Base-by-base conservation (phyloP, 805 yeast genomes). In the Barnettozyma populi region DNA sequence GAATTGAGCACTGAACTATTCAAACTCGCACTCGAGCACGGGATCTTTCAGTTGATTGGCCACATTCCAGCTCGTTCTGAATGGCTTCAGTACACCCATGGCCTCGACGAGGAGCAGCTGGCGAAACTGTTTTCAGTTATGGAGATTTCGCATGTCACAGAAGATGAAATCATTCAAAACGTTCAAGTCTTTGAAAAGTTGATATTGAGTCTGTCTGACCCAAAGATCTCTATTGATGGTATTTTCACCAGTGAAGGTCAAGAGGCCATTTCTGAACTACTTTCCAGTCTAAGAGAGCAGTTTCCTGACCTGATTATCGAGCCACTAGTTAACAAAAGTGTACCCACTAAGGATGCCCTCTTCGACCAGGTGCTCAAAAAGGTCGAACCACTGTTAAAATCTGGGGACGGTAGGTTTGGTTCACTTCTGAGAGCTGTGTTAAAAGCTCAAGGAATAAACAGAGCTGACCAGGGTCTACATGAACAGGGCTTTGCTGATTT, bases 121-220 rank as follows among this genome's bases (percentile, higher is more conserved):
- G 36, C 36, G 16, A 42, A 46, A 32, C 9, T 46, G 9, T 43
- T 46, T 18, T 24, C 42, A 2, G 16, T 38, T 16, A 34, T 39
- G 43, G 40, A 43, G 19, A 21, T 46, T 6, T 14, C 41, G 4
- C 16, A 42, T 11, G 13, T 46, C 6, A 37, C 43, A 4, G 40
- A 37, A 38, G 20, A 16, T 5, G 43, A 37, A 6, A 42, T 46
- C 13, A 35, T 25, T 1, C 25, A 42, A 14, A 46, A 46, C n/a
- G n/a, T 46, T 23, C 41, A 31, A 5, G 20, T 46, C 4, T 42
- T 46, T 19, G 49, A 43, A 21, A 46, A 34, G 31, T 36, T 38
- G 29, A 6, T 46, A 2, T n/a, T 36, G 34, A 37, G 38, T 16
- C 16, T 46, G 39, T 41, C 49, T n/a, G 40, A 41, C 36, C 38